These are phyloP conservation scores for Backusella liffmaniae DNA, from an alignment of 192 early-diverging fungal genomes.

Conservation along the genomic window DNA sequence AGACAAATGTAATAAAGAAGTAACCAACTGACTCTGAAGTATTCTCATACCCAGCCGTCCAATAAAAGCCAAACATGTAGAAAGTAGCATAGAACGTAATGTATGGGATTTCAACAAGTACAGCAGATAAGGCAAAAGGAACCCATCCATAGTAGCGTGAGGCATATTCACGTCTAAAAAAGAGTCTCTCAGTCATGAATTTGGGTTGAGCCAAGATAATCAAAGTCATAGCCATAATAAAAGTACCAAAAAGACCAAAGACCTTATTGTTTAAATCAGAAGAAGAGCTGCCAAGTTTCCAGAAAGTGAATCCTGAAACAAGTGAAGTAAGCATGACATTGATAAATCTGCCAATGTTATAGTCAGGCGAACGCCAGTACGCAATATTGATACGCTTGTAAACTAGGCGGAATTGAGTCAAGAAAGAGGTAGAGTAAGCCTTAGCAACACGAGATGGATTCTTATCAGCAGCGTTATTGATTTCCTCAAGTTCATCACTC, in stretches of 20 bases:
- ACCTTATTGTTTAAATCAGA: conserved; percentile 67
- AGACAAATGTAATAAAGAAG: conserved; percentile 60
- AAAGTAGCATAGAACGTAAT: conserved; percentile 55
- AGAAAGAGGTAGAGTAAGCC: conserved; percentile 46
- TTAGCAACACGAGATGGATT: conserved; percentile 28
- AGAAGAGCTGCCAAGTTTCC: conserved; percentile 53
- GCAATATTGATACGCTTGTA: conserved; percentile 59
- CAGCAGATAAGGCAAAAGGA: conserved; percentile 60
- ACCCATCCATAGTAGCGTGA: conserved; percentile 69
- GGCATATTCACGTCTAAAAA: conserved; percentile 64
- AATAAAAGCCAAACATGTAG: conserved; percentile 75
- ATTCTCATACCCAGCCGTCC: conserved; percentile 60
- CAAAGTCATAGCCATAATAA: conserved; percentile 61
- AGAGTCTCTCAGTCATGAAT: conserved; percentile 68
- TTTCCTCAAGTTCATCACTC: conserved; percentile 48
- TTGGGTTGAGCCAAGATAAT: conserved; percentile 70
- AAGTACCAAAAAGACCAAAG: conserved; percentile 69
- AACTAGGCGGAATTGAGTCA: conserved; percentile 57
- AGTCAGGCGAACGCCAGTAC: conserved; percentile 72
- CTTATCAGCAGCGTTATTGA: conserved; percentile 37
- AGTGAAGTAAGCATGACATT: conserved; percentile 58
- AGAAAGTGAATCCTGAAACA: conserved; percentile 72
- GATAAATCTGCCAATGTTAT: conserved; percentile 71
- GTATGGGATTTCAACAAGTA: conserved; percentile 71
- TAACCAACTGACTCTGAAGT: conserved; percentile 51